A percentile compares a stretch with the other conserved stretches of the same genome.
Conservation (phyloP, 768 basidiomycete species). For the Sistotremastrum suecicum region DNA sequence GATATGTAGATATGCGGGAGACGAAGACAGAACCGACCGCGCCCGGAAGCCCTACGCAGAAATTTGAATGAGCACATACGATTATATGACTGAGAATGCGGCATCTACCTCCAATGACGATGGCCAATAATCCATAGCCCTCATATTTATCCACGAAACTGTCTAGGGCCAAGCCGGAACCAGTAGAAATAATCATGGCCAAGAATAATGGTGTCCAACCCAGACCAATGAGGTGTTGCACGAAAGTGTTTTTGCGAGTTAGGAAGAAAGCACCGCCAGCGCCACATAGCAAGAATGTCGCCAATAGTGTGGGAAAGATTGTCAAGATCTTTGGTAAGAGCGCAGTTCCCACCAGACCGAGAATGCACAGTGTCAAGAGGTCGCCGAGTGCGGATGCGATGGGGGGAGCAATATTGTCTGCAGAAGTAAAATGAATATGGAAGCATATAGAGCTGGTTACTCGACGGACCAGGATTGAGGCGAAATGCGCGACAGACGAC, state of each 20-base stretch:
- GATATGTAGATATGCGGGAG: constrained; percentile 77
- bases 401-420: constrained; percentile 93
- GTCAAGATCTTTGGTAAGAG: constrained; percentile 57
- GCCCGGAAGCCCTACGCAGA: constrained; percentile 60
- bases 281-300: constrained; percentile 33
- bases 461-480: constrained; percentile 63
- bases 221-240: constrained; percentile 56
- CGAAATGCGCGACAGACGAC: constrained; percentile 61
- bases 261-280: constrained; percentile 35
- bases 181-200: constrained; percentile 82
- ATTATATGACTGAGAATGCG: not conserved
- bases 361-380: constrained; percentile 73
- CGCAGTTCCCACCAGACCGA: constrained; percentile 61
- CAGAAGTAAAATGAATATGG: not conserved
- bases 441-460: not conserved
- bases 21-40: constrained; percentile 84
- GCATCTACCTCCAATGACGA: constrained; percentile 69
- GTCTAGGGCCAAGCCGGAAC: constrained; percentile 85
- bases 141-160: constrained; percentile 76
- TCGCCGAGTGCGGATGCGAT: constrained; percentile 89
- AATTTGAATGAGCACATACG: not conserved
- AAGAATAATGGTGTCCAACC: constrained; percentile 87
- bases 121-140: constrained; percentile 76
- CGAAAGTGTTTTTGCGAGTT: constrained; percentile 52
- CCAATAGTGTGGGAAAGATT: constrained; percentile 41